A percentile compares a stretch with the other conserved stretches of the same genome.
These are phyloP conservation scores for Canavalia ensiformis DNA, from an alignment of 306 rosid species.

Conservation along the genomic window DNA sequence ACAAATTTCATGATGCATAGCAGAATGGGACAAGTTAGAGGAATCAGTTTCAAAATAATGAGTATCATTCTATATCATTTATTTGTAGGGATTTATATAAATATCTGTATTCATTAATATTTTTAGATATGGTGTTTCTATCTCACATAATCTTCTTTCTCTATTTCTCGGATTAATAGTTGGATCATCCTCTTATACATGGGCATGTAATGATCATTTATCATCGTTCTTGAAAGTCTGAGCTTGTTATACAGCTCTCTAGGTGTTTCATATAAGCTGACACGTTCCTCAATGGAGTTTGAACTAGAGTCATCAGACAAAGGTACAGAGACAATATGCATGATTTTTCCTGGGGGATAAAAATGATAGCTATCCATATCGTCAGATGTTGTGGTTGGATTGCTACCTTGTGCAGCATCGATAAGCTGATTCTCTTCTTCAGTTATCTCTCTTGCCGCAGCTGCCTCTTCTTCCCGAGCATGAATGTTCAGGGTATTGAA, in stretches of 20 bases:
- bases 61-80: background rate
- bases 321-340: constrained; percentile 70
- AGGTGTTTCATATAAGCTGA: constrained; percentile 71
- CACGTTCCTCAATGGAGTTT: constrained; percentile 55
- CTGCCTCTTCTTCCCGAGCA: constrained; percentile 66
- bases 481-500: constrained; percentile 44
- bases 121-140: background rate
- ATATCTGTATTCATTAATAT: background rate
- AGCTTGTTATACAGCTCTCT: constrained; percentile 85
- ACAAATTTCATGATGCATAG: no score
- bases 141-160: constrained; percentile 47
- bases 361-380: constrained; percentile 64
- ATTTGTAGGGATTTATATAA: no score
- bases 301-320: constrained; percentile 51
- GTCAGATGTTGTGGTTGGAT: constrained; percentile 50
- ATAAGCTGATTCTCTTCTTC: constrained; percentile 69
- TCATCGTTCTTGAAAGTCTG: constrained; percentile 87
- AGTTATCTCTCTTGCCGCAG: constrained; percentile 65
- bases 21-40: no score
- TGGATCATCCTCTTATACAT: constrained; percentile 96
- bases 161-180: constrained; percentile 72
- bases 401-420: constrained; percentile 66
- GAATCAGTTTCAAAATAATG: no score
- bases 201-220: constrained; percentile 97
- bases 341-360: constrained; percentile 81